phyloP scores from a whole-genome alignment of 2,329 filamentous ascomycete species.

The Chaetomiaceae sp. region DNA sequence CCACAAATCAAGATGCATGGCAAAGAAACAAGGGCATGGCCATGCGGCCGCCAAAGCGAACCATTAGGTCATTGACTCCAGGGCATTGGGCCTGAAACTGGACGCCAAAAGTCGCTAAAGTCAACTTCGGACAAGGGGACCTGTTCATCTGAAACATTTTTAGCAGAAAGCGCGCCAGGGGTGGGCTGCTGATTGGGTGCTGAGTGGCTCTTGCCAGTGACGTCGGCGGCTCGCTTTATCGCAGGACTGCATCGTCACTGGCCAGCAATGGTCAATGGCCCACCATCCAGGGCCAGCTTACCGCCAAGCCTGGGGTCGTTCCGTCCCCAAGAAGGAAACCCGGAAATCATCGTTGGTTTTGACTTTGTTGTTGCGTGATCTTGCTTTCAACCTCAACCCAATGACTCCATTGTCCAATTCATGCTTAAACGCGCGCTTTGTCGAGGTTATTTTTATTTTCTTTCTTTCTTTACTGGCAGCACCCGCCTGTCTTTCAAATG shows the following conservation, averaged over 20 bases:
- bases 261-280: too few species aligned
- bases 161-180: background rate
- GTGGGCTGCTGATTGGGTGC: constrained; percentile 1
- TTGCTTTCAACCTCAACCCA: background rate
- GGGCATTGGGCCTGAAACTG: constrained; percentile 10
- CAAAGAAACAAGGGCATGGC: background rate
- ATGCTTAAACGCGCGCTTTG: constrained; percentile 13
- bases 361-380: too few species aligned
- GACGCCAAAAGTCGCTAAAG: background rate
- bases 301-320: background rate
- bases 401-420: constrained; percentile 2
- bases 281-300: background rate
- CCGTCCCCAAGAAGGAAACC: background rate
- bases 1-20: background rate
- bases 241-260: background rate
- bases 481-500: too few species aligned
- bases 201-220: constrained; percentile 3
- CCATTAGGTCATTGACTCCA: constrained; percentile 10
- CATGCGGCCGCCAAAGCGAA: background rate
- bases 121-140: background rate
- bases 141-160: constrained; percentile 15
- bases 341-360: background rate
- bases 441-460: background rate
- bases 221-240: constrained; percentile 14
- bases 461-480: background rate